Evolutionary conservation across 2,329 filamentous ascomycete genomes (phyloP).

Genomic region (Penicillium decumbens): DNA sequence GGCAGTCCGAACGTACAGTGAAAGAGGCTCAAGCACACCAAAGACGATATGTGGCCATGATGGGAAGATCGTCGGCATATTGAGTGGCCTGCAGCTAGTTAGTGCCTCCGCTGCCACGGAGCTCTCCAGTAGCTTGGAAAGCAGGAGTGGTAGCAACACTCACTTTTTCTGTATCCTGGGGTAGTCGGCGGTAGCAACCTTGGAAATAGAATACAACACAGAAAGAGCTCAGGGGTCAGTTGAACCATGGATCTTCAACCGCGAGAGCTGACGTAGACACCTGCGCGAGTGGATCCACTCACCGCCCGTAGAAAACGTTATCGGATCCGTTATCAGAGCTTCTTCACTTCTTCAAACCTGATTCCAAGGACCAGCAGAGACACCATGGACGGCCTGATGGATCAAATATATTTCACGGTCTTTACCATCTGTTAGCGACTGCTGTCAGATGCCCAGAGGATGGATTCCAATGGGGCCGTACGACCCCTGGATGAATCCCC

Average conservation of each 20-base stretch:
- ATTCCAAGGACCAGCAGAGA: background rate
- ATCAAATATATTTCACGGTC: slow-evolving; percentile 2
- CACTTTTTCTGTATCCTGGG: background rate
- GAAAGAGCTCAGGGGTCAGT: background rate
- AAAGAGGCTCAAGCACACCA: slow-evolving; percentile 64
- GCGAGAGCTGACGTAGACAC: slow-evolving; percentile 11
- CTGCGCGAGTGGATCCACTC: slow-evolving; percentile 3
- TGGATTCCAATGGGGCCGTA: slow-evolving; percentile 31
- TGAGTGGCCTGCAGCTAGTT: slow-evolving; percentile 1
- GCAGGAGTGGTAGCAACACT: background rate
- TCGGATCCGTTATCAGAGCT: slow-evolving; percentile 10
- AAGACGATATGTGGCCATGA: slow-evolving; percentile 62
- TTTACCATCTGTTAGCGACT: slow-evolving; percentile 2
- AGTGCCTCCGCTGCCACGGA: background rate
- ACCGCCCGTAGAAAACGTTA: slow-evolving; percentile 10
- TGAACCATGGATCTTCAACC: background rate
- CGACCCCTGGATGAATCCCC: slow-evolving; percentile 41
- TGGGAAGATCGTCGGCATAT: slow-evolving; percentile 52
- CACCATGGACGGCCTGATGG: slow-evolving; percentile 6
- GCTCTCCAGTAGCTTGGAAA: background rate
- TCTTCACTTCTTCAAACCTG: background rate
- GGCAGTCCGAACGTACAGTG: slow-evolving; percentile 50
- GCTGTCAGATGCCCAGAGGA: slow-evolving; percentile 20
- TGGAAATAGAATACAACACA: background rate
- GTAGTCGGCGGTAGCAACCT: background rate